Evolutionary conservation across 805 yeast species (phyloP), one percentile per base, ranked within the genome.

Genomic region (Wickerhamomyces alni): DNA sequence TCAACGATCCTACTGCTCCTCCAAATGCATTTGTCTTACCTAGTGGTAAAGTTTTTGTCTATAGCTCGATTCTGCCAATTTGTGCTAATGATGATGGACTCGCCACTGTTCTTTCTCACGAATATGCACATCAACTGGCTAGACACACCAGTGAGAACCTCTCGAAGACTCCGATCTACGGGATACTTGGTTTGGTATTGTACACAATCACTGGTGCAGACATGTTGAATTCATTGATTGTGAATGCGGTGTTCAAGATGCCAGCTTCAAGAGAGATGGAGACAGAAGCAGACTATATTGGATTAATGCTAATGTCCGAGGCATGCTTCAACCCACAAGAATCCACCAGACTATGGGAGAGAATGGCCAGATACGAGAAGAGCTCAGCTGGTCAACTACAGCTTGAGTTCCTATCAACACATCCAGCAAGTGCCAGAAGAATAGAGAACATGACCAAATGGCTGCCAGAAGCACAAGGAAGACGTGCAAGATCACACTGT

Each of bases 11-110:
- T 2, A 62, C 62, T 26, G 70, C 70, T n/a, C 89, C 95, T 13
- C 98, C 99, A 3, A 93, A 93, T 63, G 99, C 99, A 1, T 91
- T 93, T 63, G 96, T 93, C 16, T 67, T 93, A 27, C 98, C 98
- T 17, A 91, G 93, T 44, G 99, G 99, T 7, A 89, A 89, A 59
- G 95, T 93, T 32, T 93, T 93, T 62, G 88, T 93, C 16, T 87
- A 85, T 55, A 70, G 82, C 34, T 76, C 85, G 9, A 86, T 93
- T 30, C 57, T 93, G 35, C 83, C 85, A 2, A 75, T 93, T 24
- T 82, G 95, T 58, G 64, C 66, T 19, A 80, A 85, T 54, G 94
- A 87, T 38, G 94, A 87, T 57, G 97, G 96, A 2, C 63, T 93
- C 33, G 98, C 98, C n/a, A 88, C 98, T 0, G 96, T 93, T 3